Evolutionary conservation across 805 yeast species (phyloP).

Genomic region (Wickerhamiella occidentalis): DNA sequence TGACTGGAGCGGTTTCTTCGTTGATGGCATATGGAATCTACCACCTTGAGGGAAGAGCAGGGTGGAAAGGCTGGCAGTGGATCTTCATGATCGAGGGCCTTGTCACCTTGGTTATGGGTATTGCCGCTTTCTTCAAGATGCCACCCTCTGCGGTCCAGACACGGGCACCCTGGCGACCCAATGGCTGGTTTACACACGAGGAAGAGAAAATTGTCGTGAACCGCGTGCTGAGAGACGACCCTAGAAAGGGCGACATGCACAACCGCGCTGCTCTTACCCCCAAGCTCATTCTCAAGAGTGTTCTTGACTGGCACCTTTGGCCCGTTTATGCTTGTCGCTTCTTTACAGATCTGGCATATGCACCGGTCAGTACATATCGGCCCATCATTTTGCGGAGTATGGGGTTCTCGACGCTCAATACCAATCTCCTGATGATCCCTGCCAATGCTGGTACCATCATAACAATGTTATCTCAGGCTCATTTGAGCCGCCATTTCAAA

Average conservation of each 20-base stretch:
- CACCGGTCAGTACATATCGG: constrained; percentile 35
- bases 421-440: constrained; percentile 44
- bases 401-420: constrained; percentile 42
- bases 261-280: constrained; percentile 42
- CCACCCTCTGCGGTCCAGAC: constrained; percentile 42
- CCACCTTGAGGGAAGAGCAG: constrained; percentile 35
- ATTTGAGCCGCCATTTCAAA: not conserved
- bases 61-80: constrained; percentile 49
- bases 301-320: constrained; percentile 42
- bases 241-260: constrained; percentile 51
- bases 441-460: constrained; percentile 1
- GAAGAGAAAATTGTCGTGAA: constrained; percentile 49
- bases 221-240: constrained; percentile 50
- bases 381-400: constrained; percentile 37
- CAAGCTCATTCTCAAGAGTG: constrained; percentile 31
- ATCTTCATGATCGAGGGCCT: constrained; percentile 49
- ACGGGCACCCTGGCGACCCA: constrained; percentile 33
- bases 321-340: constrained; percentile 43
- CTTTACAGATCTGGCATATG: constrained; percentile 30
- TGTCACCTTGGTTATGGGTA: constrained; percentile 40
- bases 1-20: constrained; percentile 34
- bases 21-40: constrained; percentile 41
- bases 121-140: constrained; percentile 35
- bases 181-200: constrained; percentile 42
- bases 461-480: not conserved